Evolutionary conservation across 768 basidiomycete species (phyloP), one percentile per base, ranked within the genome.

Genomic region (Naematelia aurantialba): DNA sequence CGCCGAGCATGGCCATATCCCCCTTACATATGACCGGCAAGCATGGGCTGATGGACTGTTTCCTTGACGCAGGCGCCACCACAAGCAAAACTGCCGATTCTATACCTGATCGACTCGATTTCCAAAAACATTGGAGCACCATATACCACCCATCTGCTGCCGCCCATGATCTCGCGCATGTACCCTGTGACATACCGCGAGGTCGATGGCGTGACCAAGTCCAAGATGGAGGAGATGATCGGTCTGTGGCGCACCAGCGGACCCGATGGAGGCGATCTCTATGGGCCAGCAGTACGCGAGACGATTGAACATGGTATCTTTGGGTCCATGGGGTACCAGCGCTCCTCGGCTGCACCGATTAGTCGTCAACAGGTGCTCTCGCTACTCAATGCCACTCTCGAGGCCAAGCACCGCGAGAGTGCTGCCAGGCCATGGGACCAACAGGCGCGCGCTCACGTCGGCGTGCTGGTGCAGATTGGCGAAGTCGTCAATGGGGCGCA

Each of bases 161-260:
- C 88, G 11, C 82, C 85, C 10, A 84, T 91, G 73, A 88, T 93
- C 61, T 87, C 88, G 57, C 83, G 85, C 21, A 79, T 93, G 17
- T 98, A 92, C 79, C 81, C 96, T 65, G 85, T 89, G 63, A 87
- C 92, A 26, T 97, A 98, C 78, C 82, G 84, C 47, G 82, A 85
- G 67, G 93, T 96, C 65, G 92, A 96, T 73, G 85, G 85, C 52
- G 79, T 78, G 44, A 94, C 90, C 24, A 86, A 88, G 61, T 84
- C 85, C 75, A 98, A 98, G 78, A 93, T 99, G 89, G 91, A 94
- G 74, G 96, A 99, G 78, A 91, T 99, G 86, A 83, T 98, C 13
- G 78, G 89, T 26, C 94, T 96, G 4, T 99, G 96, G 96, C 83
- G 92, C 42, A 87, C 85, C 22, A 91, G 90, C 14, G 86, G 88